These are phyloP conservation scores for Coniochaeta sp. DNA, from an alignment of 2,329 filamentous ascomycete genomes.

Conservation along the genomic window DNA sequence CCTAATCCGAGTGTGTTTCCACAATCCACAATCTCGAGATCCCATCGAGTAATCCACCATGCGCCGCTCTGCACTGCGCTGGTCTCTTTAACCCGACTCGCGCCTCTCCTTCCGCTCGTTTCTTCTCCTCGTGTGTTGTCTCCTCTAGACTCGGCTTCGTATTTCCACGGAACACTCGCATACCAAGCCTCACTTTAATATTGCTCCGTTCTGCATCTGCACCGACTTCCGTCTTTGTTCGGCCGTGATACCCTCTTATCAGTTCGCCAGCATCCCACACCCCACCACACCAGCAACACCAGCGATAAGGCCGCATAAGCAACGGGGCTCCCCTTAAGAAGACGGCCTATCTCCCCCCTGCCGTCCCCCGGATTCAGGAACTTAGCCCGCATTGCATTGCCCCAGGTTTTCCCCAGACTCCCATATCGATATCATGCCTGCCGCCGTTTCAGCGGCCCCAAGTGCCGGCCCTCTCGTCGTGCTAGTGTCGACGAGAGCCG, in stretches of 20 bases:
- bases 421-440: background rate
- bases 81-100: background rate
- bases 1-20: background rate
- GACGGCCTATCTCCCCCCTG: background rate
- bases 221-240: background rate
- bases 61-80: background rate
- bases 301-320: constrained; percentile 7
- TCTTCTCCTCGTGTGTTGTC: background rate
- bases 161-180: background rate
- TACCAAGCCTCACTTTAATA: background rate
- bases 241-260: constrained; percentile 1
- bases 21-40: background rate
- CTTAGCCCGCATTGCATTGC: background rate
- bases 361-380: background rate
- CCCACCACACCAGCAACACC: background rate
- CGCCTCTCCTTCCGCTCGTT: background rate
- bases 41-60: background rate
- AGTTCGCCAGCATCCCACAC: background rate
- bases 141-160: background rate
- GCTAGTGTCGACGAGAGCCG: constrained; percentile 74
- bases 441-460: background rate
- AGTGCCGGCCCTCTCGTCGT: constrained; percentile 47
- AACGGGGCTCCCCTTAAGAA: background rate
- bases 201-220: background rate
- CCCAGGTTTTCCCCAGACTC: constrained; percentile 1